Base-by-base conservation (phyloP, 768 basidiomycete genomes). In the Tricholoma sp. region DNA sequence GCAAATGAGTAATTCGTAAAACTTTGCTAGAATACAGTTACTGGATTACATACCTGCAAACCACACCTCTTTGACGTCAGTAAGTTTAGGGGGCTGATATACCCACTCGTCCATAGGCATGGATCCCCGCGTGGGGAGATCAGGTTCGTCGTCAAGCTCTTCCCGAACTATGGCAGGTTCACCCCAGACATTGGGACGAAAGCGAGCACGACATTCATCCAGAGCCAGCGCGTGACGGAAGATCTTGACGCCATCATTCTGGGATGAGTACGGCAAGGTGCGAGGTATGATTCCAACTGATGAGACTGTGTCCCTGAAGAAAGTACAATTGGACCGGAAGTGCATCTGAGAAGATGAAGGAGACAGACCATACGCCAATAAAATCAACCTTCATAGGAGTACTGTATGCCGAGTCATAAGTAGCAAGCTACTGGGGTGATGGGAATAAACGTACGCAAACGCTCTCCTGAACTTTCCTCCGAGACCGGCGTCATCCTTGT, bases 391-490 rank as follows among this genome's bases (percentile, higher is more conserved):
- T 65, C 11, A 68, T 68, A 1, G 61, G 59, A 28, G 50, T 53
- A 2, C 59, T 61, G 51, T 31, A 41, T 24, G 3, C 31, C 17
- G n/a, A 6, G 48, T 31, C 9, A 24, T 20, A 1, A 39, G 2
- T 5, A 4, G 24, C 24, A 24, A 4, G 24, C 24, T 24, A 24
- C 24, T 24, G 4, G 24, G 24, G 24, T 32, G 33, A 17, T 5
- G n/a, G 44, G 20, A 10, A 31, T 9, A 11, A 20, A 11, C 64
- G 11, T 55, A 65, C 63, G 64, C 59, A 36, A 70, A 72, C 6
- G 71, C 66, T 39, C 65, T 65, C 50, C 69, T 70, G 61, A 72
- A 72, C 66, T 36, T 67, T 67, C 15, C 68, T 68, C 13, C 63
- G 56, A 66, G 65, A 6, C 71, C 71, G 17, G 57, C 47, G 6